These are phyloP conservation scores for Hypoxylon fragiforme DNA, from an alignment of 495 filamentous ascomycete genomes.

Conservation along the genomic window DNA sequence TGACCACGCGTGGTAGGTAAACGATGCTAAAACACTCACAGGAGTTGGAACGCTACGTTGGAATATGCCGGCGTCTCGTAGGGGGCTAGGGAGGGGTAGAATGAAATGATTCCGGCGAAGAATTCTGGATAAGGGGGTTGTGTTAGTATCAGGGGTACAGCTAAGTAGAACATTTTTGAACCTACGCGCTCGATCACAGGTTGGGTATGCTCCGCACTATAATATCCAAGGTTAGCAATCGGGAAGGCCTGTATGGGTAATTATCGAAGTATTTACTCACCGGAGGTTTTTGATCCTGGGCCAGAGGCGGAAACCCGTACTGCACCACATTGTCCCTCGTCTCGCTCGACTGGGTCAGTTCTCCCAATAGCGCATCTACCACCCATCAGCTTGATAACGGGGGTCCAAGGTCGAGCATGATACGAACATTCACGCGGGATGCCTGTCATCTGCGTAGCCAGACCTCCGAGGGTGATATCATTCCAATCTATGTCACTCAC, in stretches of 20 bases:
- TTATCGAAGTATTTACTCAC: conserved; percentile 7
- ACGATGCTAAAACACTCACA: conserved; percentile 24
- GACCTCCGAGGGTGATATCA: conserved; percentile 57
- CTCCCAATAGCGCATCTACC: conserved; percentile 49
- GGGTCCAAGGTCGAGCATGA: background rate
- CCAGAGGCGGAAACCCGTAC: conserved; percentile 45
- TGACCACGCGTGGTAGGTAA: no score
- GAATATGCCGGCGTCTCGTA: conserved; percentile 45
- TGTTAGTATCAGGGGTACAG: no score
- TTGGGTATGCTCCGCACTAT: conserved; percentile 46
- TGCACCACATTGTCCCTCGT: conserved; percentile 35
- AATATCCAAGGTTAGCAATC: conserved; percentile 2
- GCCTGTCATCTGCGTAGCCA: conserved; percentile 58
- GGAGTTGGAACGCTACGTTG: conserved; percentile 48
- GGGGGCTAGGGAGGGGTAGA: conserved; percentile 45
- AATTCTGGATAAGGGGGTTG: conserved; percentile 43
- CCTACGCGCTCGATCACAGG: conserved; percentile 42
- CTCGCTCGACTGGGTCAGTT: conserved; percentile 43
- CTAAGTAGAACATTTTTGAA: no score
- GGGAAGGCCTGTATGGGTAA: background rate
- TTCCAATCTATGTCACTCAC: conserved; percentile 52
- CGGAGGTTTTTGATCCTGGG: conserved; percentile 48
- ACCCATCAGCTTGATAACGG: conserved; percentile 1
- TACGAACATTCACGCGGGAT: conserved; percentile 50
- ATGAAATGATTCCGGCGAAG: conserved; percentile 36